Evolutionary conservation across 164 flowering plant species (phyloP).

Genomic region (Aristolochia fimbriata): DNA sequence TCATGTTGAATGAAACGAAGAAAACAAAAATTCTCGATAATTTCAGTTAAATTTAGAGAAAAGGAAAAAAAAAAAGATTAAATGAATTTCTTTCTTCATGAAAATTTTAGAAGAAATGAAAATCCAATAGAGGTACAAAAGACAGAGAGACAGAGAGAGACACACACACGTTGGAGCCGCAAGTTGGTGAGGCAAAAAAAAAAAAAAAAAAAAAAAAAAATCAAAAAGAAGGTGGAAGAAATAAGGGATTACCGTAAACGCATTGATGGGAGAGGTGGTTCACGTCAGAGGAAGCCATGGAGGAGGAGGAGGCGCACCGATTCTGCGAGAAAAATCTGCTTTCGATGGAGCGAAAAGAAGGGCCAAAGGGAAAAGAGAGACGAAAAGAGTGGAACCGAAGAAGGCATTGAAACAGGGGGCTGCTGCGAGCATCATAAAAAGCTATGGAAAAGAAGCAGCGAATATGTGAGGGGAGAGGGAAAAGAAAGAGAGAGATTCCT

Average conservation of each 20-base stretch:
- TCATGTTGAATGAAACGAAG: no score
- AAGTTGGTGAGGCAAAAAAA: background rate
- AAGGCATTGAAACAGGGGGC: background rate
- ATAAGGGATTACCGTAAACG: background rate
- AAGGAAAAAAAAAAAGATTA: no score
- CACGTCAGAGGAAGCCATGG: conserved; percentile 3
- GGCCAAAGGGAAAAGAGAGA: background rate
- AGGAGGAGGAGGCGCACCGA: background rate
- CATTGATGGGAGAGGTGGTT: conserved; percentile 2
- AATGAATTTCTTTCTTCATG: no score
- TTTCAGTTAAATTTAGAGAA: no score
- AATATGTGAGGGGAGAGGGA: conserved; percentile 1
- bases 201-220: background rate
- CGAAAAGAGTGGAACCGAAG: background rate
- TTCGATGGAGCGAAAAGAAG: conserved; percentile 3
- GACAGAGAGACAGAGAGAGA: no score
- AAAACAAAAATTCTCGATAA: no score
- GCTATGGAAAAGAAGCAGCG: background rate
- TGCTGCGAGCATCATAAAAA: background rate
- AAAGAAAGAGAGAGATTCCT: conserved; percentile 1
- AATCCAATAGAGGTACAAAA: no score
- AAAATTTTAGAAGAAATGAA: no score
- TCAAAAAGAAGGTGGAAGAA: background rate
- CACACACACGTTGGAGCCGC: background rate
- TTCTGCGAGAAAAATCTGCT: background rate